Conservation (phyloP, 345 rosid genomes). For the Gossypium arboreum region DNA sequence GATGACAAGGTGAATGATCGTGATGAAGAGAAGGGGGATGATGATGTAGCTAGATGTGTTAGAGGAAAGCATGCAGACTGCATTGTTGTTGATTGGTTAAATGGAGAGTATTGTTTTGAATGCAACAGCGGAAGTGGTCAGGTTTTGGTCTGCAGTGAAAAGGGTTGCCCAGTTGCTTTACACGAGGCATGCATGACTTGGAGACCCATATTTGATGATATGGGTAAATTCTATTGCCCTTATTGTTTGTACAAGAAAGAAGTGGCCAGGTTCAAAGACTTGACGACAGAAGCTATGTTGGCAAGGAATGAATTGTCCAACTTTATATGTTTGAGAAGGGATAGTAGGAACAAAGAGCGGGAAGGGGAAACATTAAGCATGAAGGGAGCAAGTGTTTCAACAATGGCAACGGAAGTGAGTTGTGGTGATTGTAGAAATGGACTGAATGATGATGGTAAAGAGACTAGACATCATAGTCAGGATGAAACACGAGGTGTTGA, state of each 20-base stretch:
- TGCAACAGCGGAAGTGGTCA: slow-evolving; percentile 16
- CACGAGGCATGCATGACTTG: slow-evolving; percentile 14
- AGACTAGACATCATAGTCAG: not conserved
- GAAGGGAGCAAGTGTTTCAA: not conserved
- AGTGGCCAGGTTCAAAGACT: slow-evolving; percentile 20
- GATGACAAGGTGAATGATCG: not conserved
- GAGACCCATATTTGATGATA: slow-evolving; percentile 29
- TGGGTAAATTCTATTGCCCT: slow-evolving; percentile 57
- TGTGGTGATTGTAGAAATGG: slow-evolving; percentile 7
- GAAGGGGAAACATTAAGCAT: not conserved
- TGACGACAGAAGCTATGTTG: slow-evolving; percentile 31
- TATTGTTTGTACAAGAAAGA: slow-evolving; percentile 55
- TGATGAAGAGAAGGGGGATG: not conserved
- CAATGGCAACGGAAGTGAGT: not conserved
- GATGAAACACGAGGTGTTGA: not conserved
- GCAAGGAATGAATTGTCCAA: slow-evolving; percentile 24
- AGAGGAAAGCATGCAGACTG: not conserved
- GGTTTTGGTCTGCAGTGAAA: slow-evolving; percentile 7
- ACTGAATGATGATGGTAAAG: not conserved
- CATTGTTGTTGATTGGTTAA: slow-evolving; percentile 17
- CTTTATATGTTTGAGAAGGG: slow-evolving; percentile 23
- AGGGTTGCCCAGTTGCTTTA: slow-evolving; percentile 8
- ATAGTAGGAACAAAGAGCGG: not conserved
- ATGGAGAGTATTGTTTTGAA: slow-evolving; percentile 27
- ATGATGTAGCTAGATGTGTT: not conserved